phyloP scores from a whole-genome alignment of 768 basidiomycete genomes.

The Lanmaoa pseudosensibilis region DNA sequence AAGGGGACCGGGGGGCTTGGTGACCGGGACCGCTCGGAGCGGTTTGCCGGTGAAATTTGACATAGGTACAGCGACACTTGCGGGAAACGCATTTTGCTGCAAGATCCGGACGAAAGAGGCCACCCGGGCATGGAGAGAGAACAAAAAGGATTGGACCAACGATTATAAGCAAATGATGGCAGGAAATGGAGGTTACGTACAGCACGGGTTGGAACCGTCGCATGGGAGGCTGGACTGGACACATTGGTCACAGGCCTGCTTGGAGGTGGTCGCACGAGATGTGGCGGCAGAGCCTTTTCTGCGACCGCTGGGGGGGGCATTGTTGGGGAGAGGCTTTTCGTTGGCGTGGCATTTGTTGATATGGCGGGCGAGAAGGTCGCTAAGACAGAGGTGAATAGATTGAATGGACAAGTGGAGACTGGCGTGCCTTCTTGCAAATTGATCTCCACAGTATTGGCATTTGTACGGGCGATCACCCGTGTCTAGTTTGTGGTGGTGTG shows the following conservation, averaged over 20 bases:
- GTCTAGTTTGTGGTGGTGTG: constrained; percentile 44
- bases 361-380: constrained; percentile 83
- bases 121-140: neutral
- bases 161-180: neutral
- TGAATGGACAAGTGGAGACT: constrained; percentile 6
- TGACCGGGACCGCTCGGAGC: constrained; percentile 78
- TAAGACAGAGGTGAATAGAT: constrained; percentile 28
- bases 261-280: constrained; percentile 73
- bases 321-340: constrained; percentile 52
- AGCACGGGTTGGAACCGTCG: constrained; percentile 77
- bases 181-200: constrained; percentile 41
- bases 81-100: constrained; percentile 73
- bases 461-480: constrained; percentile 90
- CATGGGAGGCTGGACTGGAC: constrained; percentile 73
- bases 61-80: constrained; percentile 73
- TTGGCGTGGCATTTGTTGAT: constrained; percentile 85
- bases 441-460: constrained; percentile 85
- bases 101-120: neutral
- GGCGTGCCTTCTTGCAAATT: constrained; percentile 78
- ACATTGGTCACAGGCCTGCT: constrained; percentile 85
- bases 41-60: constrained; percentile 82
- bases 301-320: constrained; percentile 41
- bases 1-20: constrained; percentile 35
- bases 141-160: neutral
- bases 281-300: constrained; percentile 67